phyloP scores from a whole-genome alignment of 176 grass and related monocot species.

The Raddia guianensis region DNA sequence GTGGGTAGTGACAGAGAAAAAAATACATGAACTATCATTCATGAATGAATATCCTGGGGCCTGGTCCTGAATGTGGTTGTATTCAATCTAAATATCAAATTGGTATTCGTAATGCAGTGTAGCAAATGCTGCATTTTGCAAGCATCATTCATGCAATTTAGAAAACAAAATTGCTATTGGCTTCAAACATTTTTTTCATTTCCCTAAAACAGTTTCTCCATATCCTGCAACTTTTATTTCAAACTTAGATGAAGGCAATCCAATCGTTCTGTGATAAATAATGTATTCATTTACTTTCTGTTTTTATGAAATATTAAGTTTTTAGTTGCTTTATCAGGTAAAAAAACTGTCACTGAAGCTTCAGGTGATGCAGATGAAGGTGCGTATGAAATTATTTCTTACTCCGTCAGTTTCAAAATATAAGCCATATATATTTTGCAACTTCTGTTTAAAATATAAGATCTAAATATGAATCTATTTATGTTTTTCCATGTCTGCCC shows the following conservation, averaged over 20 bases:
- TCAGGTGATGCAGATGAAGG: constrained; percentile 80
- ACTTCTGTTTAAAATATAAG: too few relatives aligned
- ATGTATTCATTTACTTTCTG: constrained; percentile 8
- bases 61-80: not conserved
- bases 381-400: not conserved
- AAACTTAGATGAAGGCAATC: constrained; percentile 10
- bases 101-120: not conserved
- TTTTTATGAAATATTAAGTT: constrained; percentile 10
- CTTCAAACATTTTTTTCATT: constrained; percentile 5
- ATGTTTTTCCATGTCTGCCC: too few relatives aligned
- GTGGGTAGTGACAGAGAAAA: not conserved
- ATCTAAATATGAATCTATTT: too few relatives aligned
- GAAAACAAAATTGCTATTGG: constrained; percentile 10
- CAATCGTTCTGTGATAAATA: constrained; percentile 10
- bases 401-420: too few relatives aligned
- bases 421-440: too few relatives aligned
- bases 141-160: constrained; percentile 24
- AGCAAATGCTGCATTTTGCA: not conserved
- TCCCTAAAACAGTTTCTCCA: not conserved
- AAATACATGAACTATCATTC: not conserved
- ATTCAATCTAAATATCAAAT: constrained; percentile 4
- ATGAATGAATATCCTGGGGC: not conserved
- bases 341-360: constrained; percentile 58
- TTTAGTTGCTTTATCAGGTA: constrained; percentile 60
- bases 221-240: not conserved